Evolutionary conservation across 2,329 filamentous ascomycete genomes (phyloP).

Genomic region (Fusarium xylarioides): DNA sequence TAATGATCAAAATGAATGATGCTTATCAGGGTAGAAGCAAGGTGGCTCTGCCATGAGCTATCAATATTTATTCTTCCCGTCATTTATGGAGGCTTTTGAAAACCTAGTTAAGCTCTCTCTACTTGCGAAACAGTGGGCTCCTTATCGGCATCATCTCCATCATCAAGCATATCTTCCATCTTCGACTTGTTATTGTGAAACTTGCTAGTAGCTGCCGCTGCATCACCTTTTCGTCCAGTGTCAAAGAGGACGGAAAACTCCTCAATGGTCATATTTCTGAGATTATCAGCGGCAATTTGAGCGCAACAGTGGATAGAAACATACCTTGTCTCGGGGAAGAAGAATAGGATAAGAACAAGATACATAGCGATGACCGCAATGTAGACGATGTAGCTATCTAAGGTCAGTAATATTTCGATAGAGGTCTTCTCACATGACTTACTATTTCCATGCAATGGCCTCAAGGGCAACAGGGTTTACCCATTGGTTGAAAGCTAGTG

Average conservation of each 20-base stretch:
- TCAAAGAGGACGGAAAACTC: slow-evolving; percentile 34
- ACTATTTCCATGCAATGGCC: slow-evolving; percentile 38
- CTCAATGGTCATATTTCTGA: slow-evolving; percentile 28
- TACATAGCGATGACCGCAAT: slow-evolving; percentile 34
- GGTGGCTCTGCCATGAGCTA: background rate
- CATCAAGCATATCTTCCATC: slow-evolving; percentile 6
- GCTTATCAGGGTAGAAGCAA: background rate
- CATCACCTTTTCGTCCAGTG: slow-evolving; percentile 18
- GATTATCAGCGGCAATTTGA: background rate
- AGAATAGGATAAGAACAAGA: slow-evolving; percentile 30
- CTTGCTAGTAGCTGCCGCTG: slow-evolving; percentile 4
- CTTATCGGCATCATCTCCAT: slow-evolving; percentile 9
- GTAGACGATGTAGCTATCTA: slow-evolving; percentile 24
- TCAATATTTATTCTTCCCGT: too few relatives aligned
- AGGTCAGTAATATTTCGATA: background rate
- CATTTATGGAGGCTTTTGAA: rapidly evolving
- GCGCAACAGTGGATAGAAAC: background rate
- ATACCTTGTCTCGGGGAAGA: slow-evolving; percentile 38
- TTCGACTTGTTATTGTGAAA: background rate
- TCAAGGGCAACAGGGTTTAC: slow-evolving; percentile 38
- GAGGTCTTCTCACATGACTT: background rate
- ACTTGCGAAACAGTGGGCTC: slow-evolving; percentile 5
- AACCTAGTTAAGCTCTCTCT: background rate
- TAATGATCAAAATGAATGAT: too few relatives aligned
- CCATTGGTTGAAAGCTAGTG: slow-evolving; percentile 36